Evolutionary conservation across 2,329 filamentous ascomycete genomes (phyloP).

Genomic region (Colletotrichum sublineola): DNA sequence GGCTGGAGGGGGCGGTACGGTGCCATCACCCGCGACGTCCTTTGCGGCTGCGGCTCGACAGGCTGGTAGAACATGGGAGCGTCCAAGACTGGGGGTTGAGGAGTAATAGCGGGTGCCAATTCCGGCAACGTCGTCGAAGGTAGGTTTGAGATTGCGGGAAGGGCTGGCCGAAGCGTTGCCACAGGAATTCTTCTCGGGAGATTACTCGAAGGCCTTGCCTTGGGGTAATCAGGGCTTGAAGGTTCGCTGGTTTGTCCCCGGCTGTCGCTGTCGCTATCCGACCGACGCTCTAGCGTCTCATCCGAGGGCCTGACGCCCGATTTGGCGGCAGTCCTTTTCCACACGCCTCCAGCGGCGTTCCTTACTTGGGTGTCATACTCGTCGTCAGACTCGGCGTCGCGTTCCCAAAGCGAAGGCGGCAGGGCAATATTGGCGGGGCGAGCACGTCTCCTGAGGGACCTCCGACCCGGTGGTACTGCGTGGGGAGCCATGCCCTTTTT

Average conservation of each 20-base stretch:
- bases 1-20: slow-evolving; percentile 22
- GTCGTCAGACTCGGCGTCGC: slow-evolving; percentile 35
- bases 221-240: slow-evolving; percentile 30
- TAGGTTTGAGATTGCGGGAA: not conserved
- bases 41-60: slow-evolving; percentile 1
- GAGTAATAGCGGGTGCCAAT: not conserved
- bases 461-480: slow-evolving; percentile 24
- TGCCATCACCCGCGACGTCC: not conserved
- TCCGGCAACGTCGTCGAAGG: slow-evolving; percentile 5
- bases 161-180: slow-evolving; percentile 18
- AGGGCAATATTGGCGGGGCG: slow-evolving; percentile 28
- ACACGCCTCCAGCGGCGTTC: slow-evolving; percentile 33
- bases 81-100: not conserved
- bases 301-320: slow-evolving; percentile 12
- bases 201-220: slow-evolving; percentile 14
- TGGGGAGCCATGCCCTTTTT: slow-evolving; percentile 35
- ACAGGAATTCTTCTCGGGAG: slow-evolving; percentile 6
- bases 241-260: slow-evolving; percentile 9
- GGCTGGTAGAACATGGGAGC: slow-evolving; percentile 6
- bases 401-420: slow-evolving; percentile 20
- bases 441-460: slow-evolving; percentile 23
- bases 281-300: slow-evolving; percentile 24
- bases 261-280: slow-evolving; percentile 36
- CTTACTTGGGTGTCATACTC: slow-evolving; percentile 30
- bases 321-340: slow-evolving; percentile 18